Evolutionary conservation across 176 grass and related monocot species (phyloP), one percentile per base, ranked within the genome.

Genomic region (Eragrostis nindensis): DNA sequence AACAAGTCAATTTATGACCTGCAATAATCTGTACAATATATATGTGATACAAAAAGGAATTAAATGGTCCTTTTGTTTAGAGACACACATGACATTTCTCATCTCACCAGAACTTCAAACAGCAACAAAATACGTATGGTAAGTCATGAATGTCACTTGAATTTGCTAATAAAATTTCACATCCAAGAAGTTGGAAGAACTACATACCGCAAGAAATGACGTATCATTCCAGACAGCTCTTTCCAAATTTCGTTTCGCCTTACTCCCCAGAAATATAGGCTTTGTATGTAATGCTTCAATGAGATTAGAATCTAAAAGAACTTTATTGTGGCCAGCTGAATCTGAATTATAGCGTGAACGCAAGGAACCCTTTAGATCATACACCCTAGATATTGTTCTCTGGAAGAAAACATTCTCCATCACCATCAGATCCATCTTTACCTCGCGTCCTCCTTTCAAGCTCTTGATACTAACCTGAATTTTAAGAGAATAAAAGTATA

Each of bases 401-500:
- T 86, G 87, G 80, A 89, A 98, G 74, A 92, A 91, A 68, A 98
- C 70, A 68, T 98, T 98, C 88, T 98, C 95, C 92, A 94, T 98
- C 42, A 94, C 88, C 92, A 98, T 94, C 19, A 98, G 56, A 85
- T 98, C 90, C 82, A 97, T 94, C 80, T 91, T 98, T 43, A 76
- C 67, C 73, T 94, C 95, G 42, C 90, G 78, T 27, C 95, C 91
- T 66, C 89, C 90, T 98, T 87, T 98, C 40, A 86, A 79, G 48
- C 81, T 87, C 77, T 92, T 94, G 40, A 89, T 84, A 71, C 54
- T 82, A 73, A 97, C 95, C 95, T 97, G 86, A 70, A 82, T 82
- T 36, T 22, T 62, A 44, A 87, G 53, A 11, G 71, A 76, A 66
- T 11, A 77, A 10, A 36, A 74, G 36, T 39, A 87, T 53, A 76